These are phyloP conservation scores for Kernera saxatilis DNA, from an alignment of 345 rosid species.

Conservation along the genomic window DNA sequence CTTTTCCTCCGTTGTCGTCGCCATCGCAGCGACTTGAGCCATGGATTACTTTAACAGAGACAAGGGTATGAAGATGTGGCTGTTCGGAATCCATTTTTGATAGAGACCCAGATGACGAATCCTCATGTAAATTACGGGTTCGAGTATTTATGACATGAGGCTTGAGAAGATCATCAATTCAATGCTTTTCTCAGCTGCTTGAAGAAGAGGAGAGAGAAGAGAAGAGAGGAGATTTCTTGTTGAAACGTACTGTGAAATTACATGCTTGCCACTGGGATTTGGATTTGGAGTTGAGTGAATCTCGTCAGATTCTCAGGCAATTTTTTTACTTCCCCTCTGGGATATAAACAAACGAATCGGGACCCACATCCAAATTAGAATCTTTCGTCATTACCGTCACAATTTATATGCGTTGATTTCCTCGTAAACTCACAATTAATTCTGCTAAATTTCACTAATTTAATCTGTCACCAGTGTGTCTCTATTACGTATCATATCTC, in stretches of 20 bases:
- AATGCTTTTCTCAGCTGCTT: slow-evolving; percentile 23
- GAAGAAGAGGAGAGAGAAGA: background rate
- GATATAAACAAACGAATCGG: background rate
- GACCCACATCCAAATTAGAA: background rate
- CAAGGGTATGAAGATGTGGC: slow-evolving; percentile 32
- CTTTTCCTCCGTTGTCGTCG: background rate
- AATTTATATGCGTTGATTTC: too few relatives aligned
- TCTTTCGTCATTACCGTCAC: too few relatives aligned
- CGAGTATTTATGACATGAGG: background rate
- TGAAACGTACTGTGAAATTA: background rate
- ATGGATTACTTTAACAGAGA: slow-evolving; percentile 7
- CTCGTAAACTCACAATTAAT: too few relatives aligned
- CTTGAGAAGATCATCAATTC: slow-evolving; percentile 38
- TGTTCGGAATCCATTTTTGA: slow-evolving; percentile 41
- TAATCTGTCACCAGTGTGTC: too few relatives aligned
- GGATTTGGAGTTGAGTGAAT: slow-evolving; percentile 11
- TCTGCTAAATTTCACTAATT: too few relatives aligned
- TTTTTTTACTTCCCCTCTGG: background rate
- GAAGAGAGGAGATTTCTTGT: background rate
- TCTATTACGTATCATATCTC: too few relatives aligned
- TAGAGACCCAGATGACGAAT: slow-evolving; percentile 32
- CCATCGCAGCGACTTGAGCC: background rate
- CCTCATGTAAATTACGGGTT: slow-evolving; percentile 45
- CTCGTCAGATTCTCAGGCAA: slow-evolving; percentile 5
- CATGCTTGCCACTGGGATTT: background rate